phyloP scores from a whole-genome alignment of 2,329 filamentous ascomycete species.

The Arthrinium phaeospermum region DNA sequence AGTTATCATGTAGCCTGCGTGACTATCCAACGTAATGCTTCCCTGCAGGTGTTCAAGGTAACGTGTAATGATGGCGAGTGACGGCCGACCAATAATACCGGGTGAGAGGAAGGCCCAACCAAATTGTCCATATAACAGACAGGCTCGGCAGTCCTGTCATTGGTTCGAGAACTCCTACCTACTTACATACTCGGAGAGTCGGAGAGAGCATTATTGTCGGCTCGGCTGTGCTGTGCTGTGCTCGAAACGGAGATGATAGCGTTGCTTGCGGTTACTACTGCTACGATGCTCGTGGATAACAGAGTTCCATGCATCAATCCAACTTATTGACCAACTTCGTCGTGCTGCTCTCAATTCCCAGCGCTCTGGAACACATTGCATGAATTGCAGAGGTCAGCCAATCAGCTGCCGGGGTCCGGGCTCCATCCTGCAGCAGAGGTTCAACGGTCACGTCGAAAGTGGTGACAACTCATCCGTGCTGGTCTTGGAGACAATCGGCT shows the following conservation, averaged over 20 bases:
- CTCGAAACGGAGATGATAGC: neutral
- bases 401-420: neutral
- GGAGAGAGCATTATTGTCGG: neutral
- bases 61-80: neutral
- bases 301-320: neutral
- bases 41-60: neutral
- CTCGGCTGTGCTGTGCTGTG: neutral
- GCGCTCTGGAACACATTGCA: conserved; percentile 19
- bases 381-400: neutral
- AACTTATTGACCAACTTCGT: neutral
- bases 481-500: neutral
- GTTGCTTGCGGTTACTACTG: neutral
- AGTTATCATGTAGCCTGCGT: neutral
- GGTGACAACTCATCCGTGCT: neutral
- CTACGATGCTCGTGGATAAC: neutral
- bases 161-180: neutral
- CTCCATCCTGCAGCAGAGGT: neutral
- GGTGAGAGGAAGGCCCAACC: neutral
- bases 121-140: neutral
- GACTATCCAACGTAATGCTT: neutral
- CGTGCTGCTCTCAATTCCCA: neutral
- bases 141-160: neutral
- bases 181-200: neutral
- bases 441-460: conserved; percentile 10
- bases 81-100: neutral